Evolutionary conservation across 495 filamentous ascomycete genomes (phyloP), one percentile per base, ranked within the genome.

Genomic region (Neurospora sublineolata): DNA sequence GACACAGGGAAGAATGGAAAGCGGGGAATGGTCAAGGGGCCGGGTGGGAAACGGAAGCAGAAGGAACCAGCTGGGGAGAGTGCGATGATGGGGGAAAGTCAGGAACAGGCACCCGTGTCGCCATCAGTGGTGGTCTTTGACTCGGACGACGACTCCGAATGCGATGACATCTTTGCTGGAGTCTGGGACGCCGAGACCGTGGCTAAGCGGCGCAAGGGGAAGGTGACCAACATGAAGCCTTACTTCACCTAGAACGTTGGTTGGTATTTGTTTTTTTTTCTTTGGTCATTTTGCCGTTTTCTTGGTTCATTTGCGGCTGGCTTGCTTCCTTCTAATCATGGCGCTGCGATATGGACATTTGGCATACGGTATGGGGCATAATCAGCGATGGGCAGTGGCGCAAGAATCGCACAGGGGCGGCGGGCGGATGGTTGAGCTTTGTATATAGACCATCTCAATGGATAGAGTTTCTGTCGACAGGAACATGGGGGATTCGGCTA

Each of bases 131-230:
- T 93, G 3, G 89, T 93, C 70, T 97, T 97, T 79, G 93, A 98
- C 82, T 92, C 89, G 72, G 89, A 94, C 68, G 94, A 98, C 79
- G 93, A 97, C 77, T 93, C 96, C 69, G 94, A 98, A 82, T 97
- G 94, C 73, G 94, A 97, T 76, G 94, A 97, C 79, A 77, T 98
- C 68, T 97, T 98, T 82, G 86, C 88, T 12, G 94, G 94, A 0
- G 85, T 92, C 3, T 98, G 94, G 94, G 92, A 89, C 75, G 83
- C 90, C 18, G 86, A 86, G 68, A 79, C 88, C 44, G 94, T 92
- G 40, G 83, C 82, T 33, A 85, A 83, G 81, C 85, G 92, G 75
- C 84, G 93, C 74, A 84, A 84, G 79, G 82, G 82, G 70, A 92
- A 84, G 76, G 83, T 83, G 68, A 69, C 72, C 38, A 76, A 69